Evolutionary conservation across 768 basidiomycete species (phyloP).

Genomic region (Amylocystis lapponica): DNA sequence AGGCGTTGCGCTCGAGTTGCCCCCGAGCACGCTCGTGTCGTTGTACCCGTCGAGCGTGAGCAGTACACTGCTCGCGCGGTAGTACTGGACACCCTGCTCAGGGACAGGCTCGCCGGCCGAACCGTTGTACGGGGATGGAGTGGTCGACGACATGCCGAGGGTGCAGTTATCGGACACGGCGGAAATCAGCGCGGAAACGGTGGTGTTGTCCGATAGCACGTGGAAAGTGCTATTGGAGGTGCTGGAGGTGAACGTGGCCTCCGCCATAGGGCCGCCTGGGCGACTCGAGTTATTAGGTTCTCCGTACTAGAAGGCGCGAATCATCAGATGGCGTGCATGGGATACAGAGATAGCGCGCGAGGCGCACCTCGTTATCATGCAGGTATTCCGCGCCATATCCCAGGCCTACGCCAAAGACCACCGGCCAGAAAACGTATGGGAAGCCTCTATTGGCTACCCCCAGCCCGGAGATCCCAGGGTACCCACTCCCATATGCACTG

Average conservation of each 20-base stretch:
- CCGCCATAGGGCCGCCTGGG: constrained; percentile 28
- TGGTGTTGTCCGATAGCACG: constrained; percentile 30
- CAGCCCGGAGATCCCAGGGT: constrained; percentile 41
- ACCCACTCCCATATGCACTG: constrained; percentile 60
- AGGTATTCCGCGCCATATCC: constrained; percentile 28
- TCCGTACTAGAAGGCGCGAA: constrained; percentile 34
- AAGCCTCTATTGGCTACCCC: constrained; percentile 48
- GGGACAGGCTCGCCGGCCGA: constrained; percentile 16
- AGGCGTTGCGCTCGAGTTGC: constrained; percentile 35
- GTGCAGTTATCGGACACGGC: constrained; percentile 26
- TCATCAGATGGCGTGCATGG: background rate
- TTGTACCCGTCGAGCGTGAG: constrained; percentile 65
- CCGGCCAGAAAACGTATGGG: constrained; percentile 64
- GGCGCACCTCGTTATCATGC: constrained; percentile 40
- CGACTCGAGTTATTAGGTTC: constrained; percentile 27
- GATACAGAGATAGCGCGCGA: background rate
- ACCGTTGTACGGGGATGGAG: constrained; percentile 28
- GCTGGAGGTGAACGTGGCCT: constrained; percentile 24
- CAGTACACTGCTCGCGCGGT: constrained; percentile 57
- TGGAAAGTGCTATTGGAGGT: constrained; percentile 26
- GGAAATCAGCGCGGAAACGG: constrained; percentile 26
- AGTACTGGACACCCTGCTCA: constrained; percentile 44
- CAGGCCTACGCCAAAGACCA: constrained; percentile 40
- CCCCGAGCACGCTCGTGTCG: constrained; percentile 44
- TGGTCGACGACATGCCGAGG: constrained; percentile 20